Conservation (phyloP, 169 alveolate species). For the Babesia gibsoni region DNA sequence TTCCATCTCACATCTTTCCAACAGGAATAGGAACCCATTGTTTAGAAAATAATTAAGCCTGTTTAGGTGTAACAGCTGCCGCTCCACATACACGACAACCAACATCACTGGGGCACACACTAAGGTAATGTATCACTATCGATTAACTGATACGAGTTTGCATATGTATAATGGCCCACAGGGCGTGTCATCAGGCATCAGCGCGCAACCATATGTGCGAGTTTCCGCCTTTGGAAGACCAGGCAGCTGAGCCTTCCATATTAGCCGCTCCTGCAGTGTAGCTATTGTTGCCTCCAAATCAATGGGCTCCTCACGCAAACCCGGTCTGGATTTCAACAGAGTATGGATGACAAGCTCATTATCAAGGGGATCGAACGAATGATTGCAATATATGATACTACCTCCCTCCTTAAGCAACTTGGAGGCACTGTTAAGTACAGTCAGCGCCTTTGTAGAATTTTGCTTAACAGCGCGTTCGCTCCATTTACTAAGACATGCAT, state of each 20-base stretch:
- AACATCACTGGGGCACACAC: not conserved
- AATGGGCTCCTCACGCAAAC: not conserved
- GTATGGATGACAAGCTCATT: constrained; percentile 65
- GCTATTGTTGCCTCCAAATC: not conserved
- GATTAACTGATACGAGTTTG: constrained; percentile 36
- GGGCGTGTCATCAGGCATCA: constrained; percentile 67
- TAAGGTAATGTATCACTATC: not conserved
- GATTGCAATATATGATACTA: constrained; percentile 70
- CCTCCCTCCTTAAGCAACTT: constrained; percentile 68
- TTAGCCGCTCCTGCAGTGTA: not conserved
- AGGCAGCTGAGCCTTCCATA: constrained; percentile 1
- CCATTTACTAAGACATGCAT: constrained; percentile 53
- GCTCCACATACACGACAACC: not conserved
- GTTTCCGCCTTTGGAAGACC: constrained; percentile 52
- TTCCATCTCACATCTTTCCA: constrained; percentile 59
- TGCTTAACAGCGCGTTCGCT: constrained; percentile 64
- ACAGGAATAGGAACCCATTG: constrained; percentile 15
- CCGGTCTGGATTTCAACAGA: not conserved
- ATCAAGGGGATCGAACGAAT: constrained; percentile 73
- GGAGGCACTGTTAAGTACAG: constrained; percentile 60
- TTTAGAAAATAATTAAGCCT: not conserved
- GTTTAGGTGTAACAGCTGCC: not conserved
- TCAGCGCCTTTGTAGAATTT: constrained; percentile 66
- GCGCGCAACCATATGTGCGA: constrained; percentile 68
- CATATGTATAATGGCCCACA: constrained; percentile 70